phyloP scores from a whole-genome alignment of 2,329 filamentous ascomycete species.

The Arthrobotrys sphaeroides region DNA sequence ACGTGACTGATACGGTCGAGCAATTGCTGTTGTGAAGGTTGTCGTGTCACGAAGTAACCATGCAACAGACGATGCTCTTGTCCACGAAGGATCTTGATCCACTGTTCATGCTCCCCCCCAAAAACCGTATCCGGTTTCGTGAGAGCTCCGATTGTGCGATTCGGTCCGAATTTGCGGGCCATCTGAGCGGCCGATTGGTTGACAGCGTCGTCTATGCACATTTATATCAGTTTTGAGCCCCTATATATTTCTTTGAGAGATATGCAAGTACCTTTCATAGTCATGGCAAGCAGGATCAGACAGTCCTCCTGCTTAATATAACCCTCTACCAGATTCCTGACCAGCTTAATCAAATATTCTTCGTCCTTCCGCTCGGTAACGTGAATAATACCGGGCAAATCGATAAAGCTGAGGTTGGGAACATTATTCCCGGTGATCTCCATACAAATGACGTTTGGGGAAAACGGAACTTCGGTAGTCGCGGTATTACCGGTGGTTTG shows the following conservation, averaged over 20 bases:
- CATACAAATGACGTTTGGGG: constrained; percentile 58
- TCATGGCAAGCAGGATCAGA: constrained; percentile 57
- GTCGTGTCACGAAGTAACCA: constrained; percentile 58
- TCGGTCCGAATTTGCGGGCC: constrained; percentile 55
- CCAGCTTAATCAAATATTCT: constrained; percentile 57
- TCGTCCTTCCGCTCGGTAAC: constrained; percentile 57
- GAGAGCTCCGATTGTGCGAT: constrained; percentile 57
- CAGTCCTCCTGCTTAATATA: constrained; percentile 57
- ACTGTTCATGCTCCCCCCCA: constrained; percentile 56
- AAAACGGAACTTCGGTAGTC: constrained; percentile 56
- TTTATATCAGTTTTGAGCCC: constrained; percentile 11
- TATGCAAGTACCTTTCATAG: constrained; percentile 56
- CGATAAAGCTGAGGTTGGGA: constrained; percentile 58
- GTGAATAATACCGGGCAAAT: constrained; percentile 57
- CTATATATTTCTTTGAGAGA: background rate
- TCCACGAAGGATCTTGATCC: constrained; percentile 57
- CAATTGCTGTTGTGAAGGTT: constrained; percentile 57
- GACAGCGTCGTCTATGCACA: constrained; percentile 55
- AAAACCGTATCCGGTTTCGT: constrained; percentile 57
- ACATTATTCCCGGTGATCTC: constrained; percentile 57
- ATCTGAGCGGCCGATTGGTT: constrained; percentile 57
- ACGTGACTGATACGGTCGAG: constrained; percentile 54
- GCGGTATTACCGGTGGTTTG: constrained; percentile 4
- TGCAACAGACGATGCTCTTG: constrained; percentile 56
- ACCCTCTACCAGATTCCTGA: constrained; percentile 56